phyloP scores from a whole-genome alignment of 2,329 filamentous ascomycete genomes.

The Shiraia bambusicola region DNA sequence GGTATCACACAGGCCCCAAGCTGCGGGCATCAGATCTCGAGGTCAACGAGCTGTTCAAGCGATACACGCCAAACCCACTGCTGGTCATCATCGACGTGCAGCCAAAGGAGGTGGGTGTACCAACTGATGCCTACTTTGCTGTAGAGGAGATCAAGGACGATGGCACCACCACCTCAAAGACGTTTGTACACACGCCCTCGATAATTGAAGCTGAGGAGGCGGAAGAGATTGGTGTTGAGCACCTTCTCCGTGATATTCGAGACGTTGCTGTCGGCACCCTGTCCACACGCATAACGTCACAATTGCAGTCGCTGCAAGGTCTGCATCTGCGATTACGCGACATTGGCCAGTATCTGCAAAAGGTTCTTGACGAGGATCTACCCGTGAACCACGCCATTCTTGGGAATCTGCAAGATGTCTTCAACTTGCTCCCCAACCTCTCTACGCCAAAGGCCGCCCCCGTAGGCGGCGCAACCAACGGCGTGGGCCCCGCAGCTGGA shows the following conservation, averaged over 20 bases:
- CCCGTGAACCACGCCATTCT: constrained; percentile 97
- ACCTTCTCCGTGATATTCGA: constrained; percentile 94
- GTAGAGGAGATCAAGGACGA: constrained; percentile 99
- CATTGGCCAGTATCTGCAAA: constrained; percentile 92
- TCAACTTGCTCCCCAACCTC: constrained; percentile 96
- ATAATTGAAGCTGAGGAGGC: constrained; percentile 99
- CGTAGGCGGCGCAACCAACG: constrained; percentile 47
- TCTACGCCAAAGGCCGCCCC: constrained; percentile 72
- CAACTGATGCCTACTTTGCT: constrained; percentile 98
- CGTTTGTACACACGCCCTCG: constrained; percentile 96
- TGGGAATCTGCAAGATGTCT: constrained; percentile 97
- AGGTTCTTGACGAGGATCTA: constrained; percentile 88
- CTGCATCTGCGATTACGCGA: constrained; percentile 92
- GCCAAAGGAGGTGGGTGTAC: constrained; percentile 95
- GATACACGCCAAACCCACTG: constrained; percentile 94
- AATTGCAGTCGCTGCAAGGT: constrained; percentile 94
- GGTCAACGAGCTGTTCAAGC: constrained; percentile 99
- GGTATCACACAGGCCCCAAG: constrained; percentile 99
- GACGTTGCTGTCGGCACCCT: constrained; percentile 97
- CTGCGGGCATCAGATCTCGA: constrained; percentile 93
- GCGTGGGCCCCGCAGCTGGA: constrained; percentile 55
- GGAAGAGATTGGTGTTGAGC: constrained; percentile 98
- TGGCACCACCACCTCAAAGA: constrained; percentile 93
- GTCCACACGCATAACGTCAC: constrained; percentile 94
- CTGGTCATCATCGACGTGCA: constrained; percentile 98